Conservation (phyloP, 164 flowering plant species). For the Aristolochia contorta region DNA sequence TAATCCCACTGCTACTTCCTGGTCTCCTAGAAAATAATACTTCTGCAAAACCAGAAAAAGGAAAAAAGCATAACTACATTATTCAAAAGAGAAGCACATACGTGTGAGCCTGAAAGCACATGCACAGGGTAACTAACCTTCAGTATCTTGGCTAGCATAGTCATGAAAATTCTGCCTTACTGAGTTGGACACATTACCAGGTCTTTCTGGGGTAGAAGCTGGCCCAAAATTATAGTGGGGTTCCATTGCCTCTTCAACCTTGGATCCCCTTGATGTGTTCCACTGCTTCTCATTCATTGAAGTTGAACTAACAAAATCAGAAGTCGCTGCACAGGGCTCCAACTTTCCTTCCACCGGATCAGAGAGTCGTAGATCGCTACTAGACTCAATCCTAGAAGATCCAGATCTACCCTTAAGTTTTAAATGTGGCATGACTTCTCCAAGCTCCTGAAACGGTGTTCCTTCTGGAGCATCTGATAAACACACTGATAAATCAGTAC, state of each 20-base stretch:
- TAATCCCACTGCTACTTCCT: constrained; percentile 31
- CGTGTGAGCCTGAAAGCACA: not conserved
- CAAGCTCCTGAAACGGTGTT: constrained; percentile 53
- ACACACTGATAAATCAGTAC: constrained; percentile 75
- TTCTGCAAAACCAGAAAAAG: constrained; percentile 29
- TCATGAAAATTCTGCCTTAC: constrained; percentile 40
- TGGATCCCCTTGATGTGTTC: constrained; percentile 22
- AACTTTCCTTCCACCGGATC: constrained; percentile 24
- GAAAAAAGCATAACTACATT: not conserved
- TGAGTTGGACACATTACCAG: constrained; percentile 7
- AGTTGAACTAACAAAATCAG: constrained; percentile 17
- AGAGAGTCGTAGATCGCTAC: constrained; percentile 18
- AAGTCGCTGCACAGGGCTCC: constrained; percentile 19
- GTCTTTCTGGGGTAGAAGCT: constrained; percentile 1
- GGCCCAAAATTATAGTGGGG: constrained; percentile 6
- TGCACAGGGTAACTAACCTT: constrained; percentile 33
- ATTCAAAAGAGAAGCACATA: not conserved
- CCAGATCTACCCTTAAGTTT: constrained; percentile 18
- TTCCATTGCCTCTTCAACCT: constrained; percentile 22
- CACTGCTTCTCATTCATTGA: constrained; percentile 16
- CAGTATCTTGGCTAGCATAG: constrained; percentile 36
- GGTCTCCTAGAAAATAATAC: constrained; percentile 52
- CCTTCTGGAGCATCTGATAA: constrained; percentile 68
- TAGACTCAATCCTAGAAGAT: constrained; percentile 10
- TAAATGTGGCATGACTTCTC: constrained; percentile 73